Percentiles rank a stretch among this genome's conserved stretches.
These are phyloP conservation scores for Dalbergia cochinchinensis DNA, from an alignment of 306 rosid species.

Conservation along the genomic window DNA sequence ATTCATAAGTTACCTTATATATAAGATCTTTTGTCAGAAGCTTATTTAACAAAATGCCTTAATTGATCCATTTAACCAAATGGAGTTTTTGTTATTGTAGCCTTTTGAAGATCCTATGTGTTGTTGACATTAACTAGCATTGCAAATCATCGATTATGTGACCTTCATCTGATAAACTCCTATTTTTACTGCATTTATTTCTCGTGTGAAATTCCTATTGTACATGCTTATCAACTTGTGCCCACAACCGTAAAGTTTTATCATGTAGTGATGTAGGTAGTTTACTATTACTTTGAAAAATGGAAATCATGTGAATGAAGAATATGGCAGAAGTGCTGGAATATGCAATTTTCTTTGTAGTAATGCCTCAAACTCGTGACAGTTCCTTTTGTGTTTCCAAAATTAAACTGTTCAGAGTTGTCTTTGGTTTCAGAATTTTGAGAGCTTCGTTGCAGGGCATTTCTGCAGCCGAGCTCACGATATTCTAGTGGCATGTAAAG, in stretches of 20 bases:
- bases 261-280: neutral
- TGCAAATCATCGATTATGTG: neutral
- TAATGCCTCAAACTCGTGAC: constrained; percentile 1
- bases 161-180: neutral
- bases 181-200: neutral
- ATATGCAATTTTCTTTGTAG: neutral
- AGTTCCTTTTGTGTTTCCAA: neutral
- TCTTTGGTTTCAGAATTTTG: constrained; percentile 70
- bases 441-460: constrained; percentile 83
- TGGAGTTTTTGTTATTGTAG: neutral
- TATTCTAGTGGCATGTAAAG: constrained; percentile 81
- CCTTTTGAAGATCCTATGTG: neutral
- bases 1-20: no score
- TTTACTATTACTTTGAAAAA: constrained; percentile 20
- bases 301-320: constrained; percentile 5
- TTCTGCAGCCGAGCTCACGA: constrained; percentile 70
- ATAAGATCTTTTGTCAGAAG: no score
- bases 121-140: neutral
- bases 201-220: neutral
- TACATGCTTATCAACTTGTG: neutral
- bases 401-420: constrained; percentile 10
- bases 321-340: constrained; percentile 17
- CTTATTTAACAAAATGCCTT: no score
- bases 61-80: no score
- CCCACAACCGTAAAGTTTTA: neutral